Evolutionary conservation across 2,329 filamentous ascomycete genomes (phyloP), one percentile per base, ranked within the genome.

Genomic region (Stagonosporopsis cucurbitacearum): DNA sequence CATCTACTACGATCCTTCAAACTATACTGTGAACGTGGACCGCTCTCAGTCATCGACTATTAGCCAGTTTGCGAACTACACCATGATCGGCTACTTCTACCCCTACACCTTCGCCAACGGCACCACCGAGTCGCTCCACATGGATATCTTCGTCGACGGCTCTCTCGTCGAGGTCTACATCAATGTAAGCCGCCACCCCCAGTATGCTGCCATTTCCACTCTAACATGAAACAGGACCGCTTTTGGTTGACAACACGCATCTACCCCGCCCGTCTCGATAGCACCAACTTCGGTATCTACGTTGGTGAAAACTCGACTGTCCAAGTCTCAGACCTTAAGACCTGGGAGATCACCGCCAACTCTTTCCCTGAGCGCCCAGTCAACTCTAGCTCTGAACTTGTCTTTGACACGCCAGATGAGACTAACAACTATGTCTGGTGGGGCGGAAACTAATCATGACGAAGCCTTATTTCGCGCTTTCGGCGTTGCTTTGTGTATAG

Each of bases 61-160:
- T 50, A 59, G 62, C 3, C 69, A 77, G 36, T 80, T 80, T 58
- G 70, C 71, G 37, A 79, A 78, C 60, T 73, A 72, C 35, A 79
- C 77, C 17, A 77, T 80, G 50, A 70, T 75, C 6, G 79, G 78
- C 11, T 80, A 79, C 64, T 81, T 80, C 69, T 70, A 77, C 48
- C 78, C 79, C 3, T 80, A 80, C 70, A 76, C 73, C 5, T 65
- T 76, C 44, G 56, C 64, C 42, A 63, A 67, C 30, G 64, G 69
- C n/a, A 72, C 66, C 1, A 63, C 59, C 0, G 80, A 82, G 62
- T 67, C 71, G 17, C 68, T 81, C 28, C 63, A 67, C 6, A 75
- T 81, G 68, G 68, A 80, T 51, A 68, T 82, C 54, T 81, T 79
- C 65, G 61, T 82, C 36, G 80, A 82, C 54, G 79, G 79, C 22